phyloP scores from a whole-genome alignment of 768 basidiomycete genomes.

The Glaciozyma antarctica region DNA sequence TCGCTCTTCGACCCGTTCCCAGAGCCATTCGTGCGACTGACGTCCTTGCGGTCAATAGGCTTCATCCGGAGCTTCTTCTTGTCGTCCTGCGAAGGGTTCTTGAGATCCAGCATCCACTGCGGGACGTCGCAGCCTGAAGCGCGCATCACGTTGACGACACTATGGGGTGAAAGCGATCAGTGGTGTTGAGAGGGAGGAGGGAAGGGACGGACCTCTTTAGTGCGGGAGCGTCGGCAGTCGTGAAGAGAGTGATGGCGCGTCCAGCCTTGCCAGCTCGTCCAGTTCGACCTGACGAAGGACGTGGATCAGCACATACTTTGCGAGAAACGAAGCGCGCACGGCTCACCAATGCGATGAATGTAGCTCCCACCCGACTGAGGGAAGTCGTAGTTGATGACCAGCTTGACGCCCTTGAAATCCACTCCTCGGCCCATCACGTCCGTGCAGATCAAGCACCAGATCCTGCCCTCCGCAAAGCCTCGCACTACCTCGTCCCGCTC shows the following conservation, averaged over 20 bases:
- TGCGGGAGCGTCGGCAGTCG: conserved; percentile 81
- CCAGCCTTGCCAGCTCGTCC: conserved; percentile 88
- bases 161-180: conserved; percentile 37
- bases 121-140: conserved; percentile 85
- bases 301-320: background rate
- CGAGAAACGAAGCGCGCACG: background rate
- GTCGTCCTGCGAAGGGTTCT: conserved; percentile 82
- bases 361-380: conserved; percentile 92
- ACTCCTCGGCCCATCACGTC: conserved; percentile 97
- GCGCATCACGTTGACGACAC: conserved; percentile 89
- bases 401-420: conserved; percentile 85
- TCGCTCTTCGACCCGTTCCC: conserved; percentile 40
- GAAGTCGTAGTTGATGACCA: conserved; percentile 96
- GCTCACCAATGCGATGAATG: conserved; percentile 79
- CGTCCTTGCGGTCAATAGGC: conserved; percentile 50
- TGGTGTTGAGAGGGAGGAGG: conserved; percentile 5
- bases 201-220: conserved; percentile 56
- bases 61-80: conserved; percentile 74
- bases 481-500: conserved; percentile 76
- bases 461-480: conserved; percentile 77
- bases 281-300: conserved; percentile 59
- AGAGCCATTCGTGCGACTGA: conserved; percentile 18
- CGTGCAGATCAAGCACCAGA: conserved; percentile 92
- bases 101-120: conserved; percentile 91
- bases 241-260: conserved; percentile 91